These are phyloP conservation scores for Nectriaceae sp. DNA, from an alignment of 2,329 filamentous ascomycete species.

Conservation along the genomic window DNA sequence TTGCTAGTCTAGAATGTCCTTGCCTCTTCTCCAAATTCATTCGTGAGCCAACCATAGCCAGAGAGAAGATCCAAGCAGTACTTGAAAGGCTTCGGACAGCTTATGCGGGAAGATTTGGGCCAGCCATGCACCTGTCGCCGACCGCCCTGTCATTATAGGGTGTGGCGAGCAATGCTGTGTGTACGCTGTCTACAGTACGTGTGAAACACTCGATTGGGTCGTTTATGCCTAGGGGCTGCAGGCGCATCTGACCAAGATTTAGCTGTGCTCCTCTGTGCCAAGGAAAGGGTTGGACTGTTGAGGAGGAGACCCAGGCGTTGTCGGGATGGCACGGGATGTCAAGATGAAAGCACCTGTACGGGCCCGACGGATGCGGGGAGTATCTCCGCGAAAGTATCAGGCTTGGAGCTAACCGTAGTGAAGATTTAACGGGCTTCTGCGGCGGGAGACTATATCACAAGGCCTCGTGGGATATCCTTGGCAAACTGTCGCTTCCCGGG, in stretches of 20 bases:
- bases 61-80: constrained; percentile 9
- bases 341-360: constrained; percentile 14
- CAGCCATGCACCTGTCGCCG: constrained; percentile 22
- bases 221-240: constrained; percentile 8
- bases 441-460: constrained; percentile 19
- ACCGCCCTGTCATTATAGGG: constrained; percentile 27
- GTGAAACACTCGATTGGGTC: constrained; percentile 20
- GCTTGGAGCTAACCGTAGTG: constrained; percentile 6
- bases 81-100: constrained; percentile 11
- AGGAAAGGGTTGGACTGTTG: constrained; percentile 9
- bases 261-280: constrained; percentile 14
- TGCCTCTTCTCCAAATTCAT: constrained; percentile 6
- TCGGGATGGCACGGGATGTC: constrained; percentile 12
- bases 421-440: constrained; percentile 17
- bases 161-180: constrained; percentile 19
- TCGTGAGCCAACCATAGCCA: constrained; percentile 2
- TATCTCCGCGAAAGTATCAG: constrained; percentile 1
- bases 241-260: constrained; percentile 7
- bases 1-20: constrained; percentile 12
- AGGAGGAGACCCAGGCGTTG: constrained; percentile 14
- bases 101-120: constrained; percentile 24
- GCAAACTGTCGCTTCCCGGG: constrained; percentile 24
- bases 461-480: constrained; percentile 21
- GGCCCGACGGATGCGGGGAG: constrained; percentile 16
- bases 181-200: constrained; percentile 15